phyloP scores from a whole-genome alignment of 108 stramenopile genomes.

The Discostella stelligeroides region DNA sequence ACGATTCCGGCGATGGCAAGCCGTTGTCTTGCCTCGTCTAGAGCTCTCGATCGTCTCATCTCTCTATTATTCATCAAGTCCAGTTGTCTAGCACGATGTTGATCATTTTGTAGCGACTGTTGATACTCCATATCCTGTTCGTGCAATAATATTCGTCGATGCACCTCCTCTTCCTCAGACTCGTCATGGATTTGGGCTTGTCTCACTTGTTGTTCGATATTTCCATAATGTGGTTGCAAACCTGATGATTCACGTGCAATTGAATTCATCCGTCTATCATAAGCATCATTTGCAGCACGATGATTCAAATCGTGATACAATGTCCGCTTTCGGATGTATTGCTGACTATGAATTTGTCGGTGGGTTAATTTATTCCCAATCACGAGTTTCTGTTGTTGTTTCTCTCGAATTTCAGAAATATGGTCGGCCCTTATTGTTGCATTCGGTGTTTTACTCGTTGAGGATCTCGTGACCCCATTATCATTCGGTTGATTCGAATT shows the following conservation, averaged over 20 bases:
- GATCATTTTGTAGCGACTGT: conserved; percentile 30
- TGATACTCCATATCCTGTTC: conserved; percentile 39
- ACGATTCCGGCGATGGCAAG: conserved; percentile 14
- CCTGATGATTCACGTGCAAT: conserved; percentile 15
- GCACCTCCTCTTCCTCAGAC: conserved; percentile 37
- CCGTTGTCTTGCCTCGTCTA: conserved; percentile 17
- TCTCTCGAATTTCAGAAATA: conserved; percentile 14
- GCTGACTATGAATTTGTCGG: conserved; percentile 9
- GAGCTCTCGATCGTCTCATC: conserved; percentile 1
- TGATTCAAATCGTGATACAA: conserved; percentile 17
- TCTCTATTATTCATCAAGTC: conserved; percentile 10
- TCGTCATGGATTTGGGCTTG: too few species aligned
- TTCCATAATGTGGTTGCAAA: background rate
- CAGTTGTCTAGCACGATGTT: conserved; percentile 20
- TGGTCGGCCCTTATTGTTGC: background rate
- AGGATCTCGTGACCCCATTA: background rate
- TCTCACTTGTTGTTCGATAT: background rate
- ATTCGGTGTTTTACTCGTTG: background rate
- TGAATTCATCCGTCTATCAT: conserved; percentile 17
- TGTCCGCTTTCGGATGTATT: conserved; percentile 12
- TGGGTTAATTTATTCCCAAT: conserved; percentile 6
- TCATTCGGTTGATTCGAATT: conserved; percentile 1
- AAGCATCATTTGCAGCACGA: conserved; percentile 27
- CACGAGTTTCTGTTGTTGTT: conserved; percentile 26
- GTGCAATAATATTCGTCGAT: conserved; percentile 27